Conservation (phyloP, 257 asterid genomes). For the Jacaranda copaia region DNA sequence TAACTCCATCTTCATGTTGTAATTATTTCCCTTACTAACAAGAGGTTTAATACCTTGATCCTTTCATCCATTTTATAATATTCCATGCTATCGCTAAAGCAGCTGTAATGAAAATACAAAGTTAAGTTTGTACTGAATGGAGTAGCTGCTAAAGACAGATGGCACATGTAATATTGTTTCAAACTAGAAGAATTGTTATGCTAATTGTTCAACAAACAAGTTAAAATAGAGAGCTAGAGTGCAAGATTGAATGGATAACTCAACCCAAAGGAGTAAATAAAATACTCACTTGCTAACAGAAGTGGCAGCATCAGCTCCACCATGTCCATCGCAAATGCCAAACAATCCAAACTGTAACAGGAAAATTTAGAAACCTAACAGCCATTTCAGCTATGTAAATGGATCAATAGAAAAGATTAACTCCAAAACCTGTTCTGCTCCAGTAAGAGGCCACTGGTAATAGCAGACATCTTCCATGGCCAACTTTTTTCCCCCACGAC, state of each 20-base stretch:
- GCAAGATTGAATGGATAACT: neutral
- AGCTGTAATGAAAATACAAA: neutral
- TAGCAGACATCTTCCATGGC: constrained; percentile 78
- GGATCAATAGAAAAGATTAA: neutral
- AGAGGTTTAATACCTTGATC: neutral
- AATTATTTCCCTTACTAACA: neutral
- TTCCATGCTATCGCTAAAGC: neutral
- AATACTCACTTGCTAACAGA: constrained; percentile 68
- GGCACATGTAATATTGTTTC: neutral
- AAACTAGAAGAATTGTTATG: neutral
- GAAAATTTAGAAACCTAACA: constrained; percentile 23
- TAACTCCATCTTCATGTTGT: neutral
- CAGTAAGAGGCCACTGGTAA: constrained; percentile 75
- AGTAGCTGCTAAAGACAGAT: neutral
- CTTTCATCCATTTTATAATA: neutral
- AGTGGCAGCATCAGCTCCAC: constrained; percentile 71
- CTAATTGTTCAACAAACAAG: neutral
- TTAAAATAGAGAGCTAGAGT: neutral
- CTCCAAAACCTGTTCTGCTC: constrained; percentile 62
- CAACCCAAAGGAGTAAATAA: constrained; percentile 27
- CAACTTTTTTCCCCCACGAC: constrained; percentile 68
- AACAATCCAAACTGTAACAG: constrained; percentile 67
- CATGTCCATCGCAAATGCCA: constrained; percentile 76
- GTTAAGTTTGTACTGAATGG: neutral
- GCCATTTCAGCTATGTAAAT: neutral